A percentile compares a stretch with the other conserved stretches of the same genome.
phyloP scores from a whole-genome alignment of 2,329 filamentous ascomycete genomes.

The Trichoderma guizhouense region DNA sequence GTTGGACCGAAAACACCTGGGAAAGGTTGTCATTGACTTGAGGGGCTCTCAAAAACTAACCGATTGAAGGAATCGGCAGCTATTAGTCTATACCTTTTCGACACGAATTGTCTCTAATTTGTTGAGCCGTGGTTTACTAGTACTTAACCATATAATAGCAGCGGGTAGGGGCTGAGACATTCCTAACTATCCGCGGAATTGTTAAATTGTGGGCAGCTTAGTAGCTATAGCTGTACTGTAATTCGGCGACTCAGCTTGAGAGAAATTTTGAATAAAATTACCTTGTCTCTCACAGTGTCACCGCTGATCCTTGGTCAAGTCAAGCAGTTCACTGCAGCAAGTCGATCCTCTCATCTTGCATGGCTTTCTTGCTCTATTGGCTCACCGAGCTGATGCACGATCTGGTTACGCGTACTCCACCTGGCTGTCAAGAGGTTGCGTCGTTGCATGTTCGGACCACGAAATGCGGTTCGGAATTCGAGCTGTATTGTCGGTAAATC shows the following conservation, averaged over 20 bases:
- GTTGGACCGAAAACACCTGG: background rate
- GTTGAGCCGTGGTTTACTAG: background rate
- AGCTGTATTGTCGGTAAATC: background rate
- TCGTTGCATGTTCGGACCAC: background rate
- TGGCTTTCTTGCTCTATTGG: background rate
- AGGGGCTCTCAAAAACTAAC: background rate
- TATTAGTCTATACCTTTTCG: background rate
- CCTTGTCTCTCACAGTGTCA: background rate
- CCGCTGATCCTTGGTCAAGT: background rate
- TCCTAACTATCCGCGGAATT: background rate
- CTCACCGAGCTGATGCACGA: background rate
- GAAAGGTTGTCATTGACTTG: background rate
- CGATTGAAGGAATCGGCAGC: background rate
- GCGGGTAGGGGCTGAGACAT: background rate
- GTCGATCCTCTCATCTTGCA: background rate
- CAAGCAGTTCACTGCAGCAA: background rate
- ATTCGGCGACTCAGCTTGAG: background rate
- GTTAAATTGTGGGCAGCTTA: background rate
- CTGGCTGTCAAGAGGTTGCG: background rate
- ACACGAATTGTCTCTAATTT: background rate
- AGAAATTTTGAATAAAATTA: background rate
- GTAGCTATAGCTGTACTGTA: background rate
- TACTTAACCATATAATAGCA: background rate
- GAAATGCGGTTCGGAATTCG: background rate
- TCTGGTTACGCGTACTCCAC: background rate